Evolutionary conservation across 139 green algal species (phyloP), one percentile per base, ranked within the genome.

Genomic region (Micractinium conductrix): DNA sequence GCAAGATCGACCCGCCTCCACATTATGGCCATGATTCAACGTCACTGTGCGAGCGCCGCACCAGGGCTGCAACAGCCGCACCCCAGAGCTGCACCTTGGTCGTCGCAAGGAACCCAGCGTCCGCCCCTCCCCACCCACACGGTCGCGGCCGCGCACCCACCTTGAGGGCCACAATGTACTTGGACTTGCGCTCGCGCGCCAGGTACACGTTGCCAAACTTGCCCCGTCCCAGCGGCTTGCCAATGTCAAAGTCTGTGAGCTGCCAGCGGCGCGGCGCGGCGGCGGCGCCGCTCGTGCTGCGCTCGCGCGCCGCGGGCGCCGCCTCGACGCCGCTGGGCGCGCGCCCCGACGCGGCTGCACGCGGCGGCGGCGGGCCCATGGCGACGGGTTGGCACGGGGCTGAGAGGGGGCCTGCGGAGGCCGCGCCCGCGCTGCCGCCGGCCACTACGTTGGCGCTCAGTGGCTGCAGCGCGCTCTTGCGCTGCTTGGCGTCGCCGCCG

Each of bases 171-270:
- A 99, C 95, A 10, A 99, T 95, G 86, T 94, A 99, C 81, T 97
- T 93, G 87, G 85, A 97, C 45, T 90, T 86, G 86, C 95, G 96
- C 89, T 99, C 97, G 5, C 97, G 87, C 0, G 97, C 97, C 38
- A 99, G 88, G 92, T 99, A 99, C 26, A 99, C 97, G 75, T 98
- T 99, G 63, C 97, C 97, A 90, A 99, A 99, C 85, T 99, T 99
- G 74, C 97, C 97, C 55, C 93, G 90, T 3, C 97, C 97, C 33
- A 99, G 90, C 9, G 96, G 97, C 84, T 93, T 96, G 42, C 97
- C 97, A 42, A 99, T 98, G 76, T 99, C 97, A 83, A 99, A 99
- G 87, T 99, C 97, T 16, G 81, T 85, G 9, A 99, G 90, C 83
- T 91, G 87, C 96, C 96, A 99, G 21, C 86, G 74, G 30, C 91